Conservation (phyloP, 2,329 filamentous ascomycete species). For the Pseudogymnoascus sp. region DNA sequence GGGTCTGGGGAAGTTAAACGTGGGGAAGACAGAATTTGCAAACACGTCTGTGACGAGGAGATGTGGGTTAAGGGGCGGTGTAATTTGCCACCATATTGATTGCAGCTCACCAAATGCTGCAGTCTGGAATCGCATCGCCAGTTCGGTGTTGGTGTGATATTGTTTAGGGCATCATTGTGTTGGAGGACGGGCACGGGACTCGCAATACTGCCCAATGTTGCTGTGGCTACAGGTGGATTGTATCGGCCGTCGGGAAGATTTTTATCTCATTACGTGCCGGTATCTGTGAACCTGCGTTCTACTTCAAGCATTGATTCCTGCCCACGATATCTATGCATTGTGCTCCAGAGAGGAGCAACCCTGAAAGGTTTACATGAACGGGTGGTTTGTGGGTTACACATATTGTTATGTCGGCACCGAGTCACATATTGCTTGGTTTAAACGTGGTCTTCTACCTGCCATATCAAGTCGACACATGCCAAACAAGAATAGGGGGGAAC, state of each 20-base stretch:
- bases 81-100: conserved; percentile 3
- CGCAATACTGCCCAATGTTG: neutral
- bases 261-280: neutral
- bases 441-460: neutral
- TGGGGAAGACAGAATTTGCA: neutral
- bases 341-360: neutral
- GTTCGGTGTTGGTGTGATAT: neutral
- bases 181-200: neutral
- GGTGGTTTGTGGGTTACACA: neutral
- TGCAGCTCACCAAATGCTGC: neutral
- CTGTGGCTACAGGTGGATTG: neutral
- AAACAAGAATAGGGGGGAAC: neutral
- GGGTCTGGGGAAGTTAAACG: neutral
- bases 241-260: neutral
- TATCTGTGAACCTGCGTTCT: neutral
- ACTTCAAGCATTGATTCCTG: neutral
- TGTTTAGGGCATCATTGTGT: neutral
- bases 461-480: neutral
- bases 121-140: neutral
- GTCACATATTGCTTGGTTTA: neutral
- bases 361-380: neutral
- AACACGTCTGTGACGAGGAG: neutral
- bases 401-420: neutral
- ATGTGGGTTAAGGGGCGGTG: neutral
- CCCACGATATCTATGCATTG: neutral